Evolutionary conservation across 495 filamentous ascomycete genomes (phyloP), one percentile per base, ranked within the genome.

Genomic region (Umbilicaria muhlenbergii): DNA sequence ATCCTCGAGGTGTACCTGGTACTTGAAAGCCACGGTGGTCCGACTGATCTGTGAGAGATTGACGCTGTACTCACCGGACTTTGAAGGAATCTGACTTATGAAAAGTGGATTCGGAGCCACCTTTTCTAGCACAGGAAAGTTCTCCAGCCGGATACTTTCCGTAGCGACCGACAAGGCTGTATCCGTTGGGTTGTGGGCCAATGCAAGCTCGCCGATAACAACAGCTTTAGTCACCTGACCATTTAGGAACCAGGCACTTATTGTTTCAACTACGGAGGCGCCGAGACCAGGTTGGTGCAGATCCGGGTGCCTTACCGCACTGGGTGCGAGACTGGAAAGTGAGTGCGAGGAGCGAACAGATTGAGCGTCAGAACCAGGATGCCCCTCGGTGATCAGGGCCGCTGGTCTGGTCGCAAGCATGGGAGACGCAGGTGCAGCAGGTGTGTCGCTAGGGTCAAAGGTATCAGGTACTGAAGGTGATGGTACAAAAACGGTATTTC

Each of bases 21-120:
- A 98, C 47, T 89, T 94, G 67, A 98, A 98, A 28, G 84, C 91
- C 3, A 91, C 78, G 0, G 81, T 70, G 11, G 83, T 79, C 44
- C 75, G 81, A 38, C 74, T 68, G 42, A 94, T 72, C 49, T 73
- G 78, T 8, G 76, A 67, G 2, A 85, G 58, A 49, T 83, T 74
- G 36, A 96, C 63, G 4, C 66, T 71, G 61, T 94, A 99, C 54
- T 91, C 82, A 36, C 89, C 91, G 8, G 82, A 67, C 44, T 71
- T 79, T 11, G 68, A 63, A 13, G 61, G 45, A n/a, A 74, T 67
- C 51, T 81, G 78, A 14, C 73, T 71, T 42, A 95, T 78, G 58
- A 96, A 93, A 43, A 83, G 75, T 28, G 86, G 85, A 59, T 99
- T 99, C 15, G 87, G 86, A 3, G 88, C 91, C 42, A 99, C 87